Evolutionary conservation across 1,284 basidiomycete genomes (phyloP).

Genomic region (Sutorius eximius): DNA sequence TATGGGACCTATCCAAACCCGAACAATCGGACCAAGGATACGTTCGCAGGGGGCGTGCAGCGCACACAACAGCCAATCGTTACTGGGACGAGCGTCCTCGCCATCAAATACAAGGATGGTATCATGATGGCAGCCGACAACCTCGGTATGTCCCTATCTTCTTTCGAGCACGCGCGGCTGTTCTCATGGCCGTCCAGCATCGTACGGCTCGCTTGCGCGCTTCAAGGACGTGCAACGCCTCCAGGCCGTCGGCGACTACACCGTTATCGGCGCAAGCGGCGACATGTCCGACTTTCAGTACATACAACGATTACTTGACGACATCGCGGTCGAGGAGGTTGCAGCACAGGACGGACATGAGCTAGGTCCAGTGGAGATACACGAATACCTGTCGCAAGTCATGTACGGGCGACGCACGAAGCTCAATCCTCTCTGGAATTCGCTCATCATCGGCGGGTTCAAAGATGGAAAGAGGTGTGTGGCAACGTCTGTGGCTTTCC

Average conservation of each 20-base stretch:
- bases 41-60: slow-evolving; percentile 66
- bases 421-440: slow-evolving; percentile 96
- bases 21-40: slow-evolving; percentile 45
- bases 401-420: slow-evolving; percentile 91
- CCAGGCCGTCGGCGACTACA: slow-evolving; percentile 79
- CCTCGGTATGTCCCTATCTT: slow-evolving; percentile 60
- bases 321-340: slow-evolving; percentile 77
- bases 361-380: slow-evolving; percentile 88
- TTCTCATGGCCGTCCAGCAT: slow-evolving; percentile 57
- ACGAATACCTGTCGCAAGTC: slow-evolving; percentile 88
- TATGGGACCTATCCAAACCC: slow-evolving; percentile 71
- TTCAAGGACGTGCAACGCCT: slow-evolving; percentile 96
- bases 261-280: slow-evolving; percentile 89
- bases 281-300: slow-evolving; percentile 99
- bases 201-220: slow-evolving; percentile 95
- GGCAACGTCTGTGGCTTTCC: background rate
- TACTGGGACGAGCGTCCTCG: slow-evolving; percentile 94
- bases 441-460: slow-evolving; percentile 90
- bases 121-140: slow-evolving; percentile 99
- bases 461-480: slow-evolving; percentile 75
- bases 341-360: slow-evolving; percentile 81
- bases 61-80: slow-evolving; percentile 91
- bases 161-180: background rate
- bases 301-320: slow-evolving; percentile 78
- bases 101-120: slow-evolving; percentile 92